A percentile compares a stretch with the other conserved stretches of the same genome.
Conservation (phyloP, 2,329 filamentous ascomycete species). For the Cryphonectria radicalis region DNA sequence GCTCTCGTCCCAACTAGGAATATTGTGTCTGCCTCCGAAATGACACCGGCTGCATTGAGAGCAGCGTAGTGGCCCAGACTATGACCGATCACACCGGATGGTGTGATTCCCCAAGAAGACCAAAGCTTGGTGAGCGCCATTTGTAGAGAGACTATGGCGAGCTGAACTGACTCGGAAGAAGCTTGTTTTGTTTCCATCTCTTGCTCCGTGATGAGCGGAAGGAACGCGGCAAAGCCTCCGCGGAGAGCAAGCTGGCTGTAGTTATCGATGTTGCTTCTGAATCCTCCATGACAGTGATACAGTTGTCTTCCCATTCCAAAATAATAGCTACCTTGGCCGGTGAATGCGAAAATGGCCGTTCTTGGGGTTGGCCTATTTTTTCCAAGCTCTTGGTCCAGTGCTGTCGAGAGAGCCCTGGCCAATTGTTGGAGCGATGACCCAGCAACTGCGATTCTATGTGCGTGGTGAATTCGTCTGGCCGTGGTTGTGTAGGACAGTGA, state of each 20-base stretch:
- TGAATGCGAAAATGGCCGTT: neutral
- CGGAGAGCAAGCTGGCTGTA: neutral
- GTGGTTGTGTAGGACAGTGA: neutral
- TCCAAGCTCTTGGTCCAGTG: neutral
- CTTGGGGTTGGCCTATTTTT: neutral
- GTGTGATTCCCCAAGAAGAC: neutral
- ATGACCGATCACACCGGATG: constrained; percentile 60
- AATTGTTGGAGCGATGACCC: neutral
- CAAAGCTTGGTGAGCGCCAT: neutral
- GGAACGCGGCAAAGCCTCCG: neutral
- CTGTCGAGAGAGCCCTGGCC: neutral
- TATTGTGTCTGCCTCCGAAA: constrained; percentile 62
- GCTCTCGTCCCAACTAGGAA: constrained; percentile 62
- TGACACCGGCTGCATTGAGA: constrained; percentile 60
- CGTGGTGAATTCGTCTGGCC: neutral
- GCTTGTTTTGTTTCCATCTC: neutral
- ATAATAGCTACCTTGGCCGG: neutral
- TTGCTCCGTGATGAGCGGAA: neutral
- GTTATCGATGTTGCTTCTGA: neutral
- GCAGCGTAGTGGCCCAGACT: constrained; percentile 77
- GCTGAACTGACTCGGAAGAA: neutral
- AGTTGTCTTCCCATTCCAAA: neutral
- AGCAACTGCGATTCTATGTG: neutral
- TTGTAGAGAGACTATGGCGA: neutral
- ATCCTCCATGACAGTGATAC: neutral